Base-by-base conservation (phyloP, 306 rosid genomes). In the Corylus heterophylla region DNA sequence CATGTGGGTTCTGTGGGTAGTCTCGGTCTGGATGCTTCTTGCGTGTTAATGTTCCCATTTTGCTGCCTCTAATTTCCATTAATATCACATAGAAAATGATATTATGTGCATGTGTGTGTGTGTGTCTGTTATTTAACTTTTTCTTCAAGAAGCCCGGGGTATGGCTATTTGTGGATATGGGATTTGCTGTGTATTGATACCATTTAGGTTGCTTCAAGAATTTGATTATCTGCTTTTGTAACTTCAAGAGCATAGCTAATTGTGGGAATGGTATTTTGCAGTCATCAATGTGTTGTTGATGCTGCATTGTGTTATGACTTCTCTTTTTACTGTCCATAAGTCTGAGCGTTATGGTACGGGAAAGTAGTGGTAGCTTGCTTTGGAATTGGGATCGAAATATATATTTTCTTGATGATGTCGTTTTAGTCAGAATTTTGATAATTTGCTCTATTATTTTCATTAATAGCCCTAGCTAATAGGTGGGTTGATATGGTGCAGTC, bases 401-500 rank as follows among this genome's bases (percentile, higher is more conserved):
- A 25, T 52, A 42, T 49, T 25, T 58, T 14, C 51, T 45, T 51
- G 44, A 54, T 67, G 45, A 42, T 44, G 61, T 48, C 25, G 54
- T 0, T 10, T 37, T 2, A 8, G 62, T 69, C 31, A 69, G 47
- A 22, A 25, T 64, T 63, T 17, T 66, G 44, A 10, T 52, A 44
- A 71, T 64, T 52, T 49, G 42, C 31, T 54, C 14, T 71, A 67
- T 39, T 17, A 54, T 4, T 76, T 64, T 69, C 61, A 13, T 67
- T 12, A n/a, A 50, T 61, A 78, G 54, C 55, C 76, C 74, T 79
- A 68, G 69, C 76, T 56, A 44, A 74, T 76, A 71, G 56, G 59
- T 48, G 62, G 42, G 55, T 84, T 85, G 81, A 71, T 63, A 77
- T 90, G 73, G 54, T 89, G 94, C 97, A 96, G 99, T 90, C 98